A percentile compares a stretch with the other conserved stretches of the same genome.
Evolutionary conservation across 1,139 yeast species (phyloP).

Genomic region (Pichia sp.): DNA sequence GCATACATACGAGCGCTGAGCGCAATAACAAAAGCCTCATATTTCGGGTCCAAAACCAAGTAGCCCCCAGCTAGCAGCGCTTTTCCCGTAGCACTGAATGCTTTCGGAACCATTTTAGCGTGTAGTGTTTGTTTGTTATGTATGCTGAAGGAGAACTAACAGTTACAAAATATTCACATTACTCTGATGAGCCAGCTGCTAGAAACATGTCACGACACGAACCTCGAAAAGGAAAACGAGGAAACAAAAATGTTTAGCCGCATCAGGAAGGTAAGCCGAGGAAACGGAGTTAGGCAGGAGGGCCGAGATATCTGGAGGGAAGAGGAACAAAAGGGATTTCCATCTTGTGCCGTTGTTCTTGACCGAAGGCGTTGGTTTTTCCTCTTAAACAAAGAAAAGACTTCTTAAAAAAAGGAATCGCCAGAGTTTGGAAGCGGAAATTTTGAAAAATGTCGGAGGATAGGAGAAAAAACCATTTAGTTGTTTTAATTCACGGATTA

Average conservation of each 20-base stretch:
- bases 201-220: not conserved
- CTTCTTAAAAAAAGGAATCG: not conserved
- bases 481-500: constrained; percentile 80
- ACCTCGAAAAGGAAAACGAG: not conserved
- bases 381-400: not conserved
- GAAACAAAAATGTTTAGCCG: not conserved
- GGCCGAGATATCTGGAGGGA: not conserved
- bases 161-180: not conserved
- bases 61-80: constrained; percentile 95
- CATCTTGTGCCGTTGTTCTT: not conserved
- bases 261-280: not conserved
- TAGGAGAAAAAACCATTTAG: constrained; percentile 45
- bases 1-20: constrained; percentile 90
- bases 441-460: not conserved
- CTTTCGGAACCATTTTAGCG: constrained; percentile 9
- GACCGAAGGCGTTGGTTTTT: not conserved
- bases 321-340: not conserved
- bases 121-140: not conserved
- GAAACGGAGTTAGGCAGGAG: not conserved
- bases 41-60: constrained; percentile 73
- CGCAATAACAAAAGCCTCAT: constrained; percentile 79
- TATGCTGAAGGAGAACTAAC: too few relatives aligned
- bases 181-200: not conserved
- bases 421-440: not conserved
- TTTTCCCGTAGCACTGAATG: constrained; percentile 90